phyloP scores from a whole-genome alignment of 345 rosid genomes.

The Microcos paniculata region DNA sequence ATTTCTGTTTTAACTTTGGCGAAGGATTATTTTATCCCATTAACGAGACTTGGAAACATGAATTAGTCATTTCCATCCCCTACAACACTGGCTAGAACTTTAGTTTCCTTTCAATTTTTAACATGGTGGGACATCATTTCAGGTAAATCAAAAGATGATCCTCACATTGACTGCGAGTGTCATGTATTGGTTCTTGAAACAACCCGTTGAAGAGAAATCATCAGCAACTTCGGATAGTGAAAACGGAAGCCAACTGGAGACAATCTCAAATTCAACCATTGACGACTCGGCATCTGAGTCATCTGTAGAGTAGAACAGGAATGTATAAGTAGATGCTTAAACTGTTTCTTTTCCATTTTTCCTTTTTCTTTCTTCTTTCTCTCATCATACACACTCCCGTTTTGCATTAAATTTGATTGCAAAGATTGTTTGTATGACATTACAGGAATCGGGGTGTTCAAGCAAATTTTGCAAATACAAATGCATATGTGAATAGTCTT shows the following conservation, averaged over 20 bases:
- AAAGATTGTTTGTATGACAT: constrained; percentile 21
- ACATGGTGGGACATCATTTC: constrained; percentile 15
- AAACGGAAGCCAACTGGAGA: constrained; percentile 41
- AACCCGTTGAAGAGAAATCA: constrained; percentile 64
- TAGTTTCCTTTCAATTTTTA: neutral
- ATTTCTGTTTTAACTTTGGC: neutral
- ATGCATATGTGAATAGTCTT: constrained; percentile 32
- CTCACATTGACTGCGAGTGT: constrained; percentile 90
- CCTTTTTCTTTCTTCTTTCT: neutral
- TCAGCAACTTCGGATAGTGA: constrained; percentile 70
- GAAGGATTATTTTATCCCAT: neutral
- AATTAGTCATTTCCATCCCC: neutral
- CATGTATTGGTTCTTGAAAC: constrained; percentile 88
- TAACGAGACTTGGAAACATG: neutral
- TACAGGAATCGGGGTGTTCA: constrained; percentile 28
- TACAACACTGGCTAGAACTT: neutral
- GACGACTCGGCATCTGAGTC: constrained; percentile 88
- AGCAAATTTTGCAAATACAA: constrained; percentile 41
- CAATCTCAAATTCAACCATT: constrained; percentile 65
- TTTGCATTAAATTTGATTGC: constrained; percentile 30
- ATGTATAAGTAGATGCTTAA: constrained; percentile 22
- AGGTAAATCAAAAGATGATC: constrained; percentile 99
- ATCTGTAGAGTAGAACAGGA: constrained; percentile 56
- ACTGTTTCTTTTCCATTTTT: neutral
- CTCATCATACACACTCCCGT: constrained; percentile 1